Evolutionary conservation across 805 yeast genomes (phyloP), one percentile per base, ranked within the genome.

Genomic region (Tetrapisispora taiwanensis): DNA sequence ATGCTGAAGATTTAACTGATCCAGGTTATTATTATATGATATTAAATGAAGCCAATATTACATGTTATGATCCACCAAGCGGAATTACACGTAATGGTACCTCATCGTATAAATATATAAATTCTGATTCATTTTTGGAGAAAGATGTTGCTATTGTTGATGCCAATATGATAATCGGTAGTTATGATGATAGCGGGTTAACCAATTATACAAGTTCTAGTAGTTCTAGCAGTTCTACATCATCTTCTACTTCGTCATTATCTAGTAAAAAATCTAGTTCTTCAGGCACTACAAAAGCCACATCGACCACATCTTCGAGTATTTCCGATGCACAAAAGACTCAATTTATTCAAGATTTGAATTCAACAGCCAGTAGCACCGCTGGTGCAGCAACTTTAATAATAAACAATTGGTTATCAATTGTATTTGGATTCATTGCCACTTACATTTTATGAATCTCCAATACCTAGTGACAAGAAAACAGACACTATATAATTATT

Each of bases 21-120:
- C 75, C 80, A 42, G 96, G 97, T n/a, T 89, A 88, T 69, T 81
- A 76, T 68, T 86, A 78, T 60, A 79, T 84, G 24, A 71, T 74
- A 46, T 55, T 89, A 39, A 70, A 79, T 54, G 71, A 74, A 37
- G 70, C 86, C 31, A 69, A 72, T 14, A 73, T 88, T 40, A 71
- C 76, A 42, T 78, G 94, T 57, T 83, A 84, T 64, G 86, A 75
- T 55, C 75, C 87, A 31, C 95, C 96, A 26, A 53, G 68, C 12
- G 74, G 67, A 30, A 72, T 79, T 26, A 52, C 55, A 35, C 50
- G 59, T 19, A 62, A 64, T 30, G 81, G 81, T 39, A 60, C 73
- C 41, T 62, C 56, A 37, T 67, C 82, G 0, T 81, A 81, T 57
- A 62, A 68, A 18, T 84, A 70, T 68, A 76, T 77, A 36, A 70